A percentile compares a stretch with the other conserved stretches of the same genome.
These are phyloP conservation scores for Ceratobasidium sp. DNA, from an alignment of 1,284 basidiomycete genomes.

Conservation along the genomic window DNA sequence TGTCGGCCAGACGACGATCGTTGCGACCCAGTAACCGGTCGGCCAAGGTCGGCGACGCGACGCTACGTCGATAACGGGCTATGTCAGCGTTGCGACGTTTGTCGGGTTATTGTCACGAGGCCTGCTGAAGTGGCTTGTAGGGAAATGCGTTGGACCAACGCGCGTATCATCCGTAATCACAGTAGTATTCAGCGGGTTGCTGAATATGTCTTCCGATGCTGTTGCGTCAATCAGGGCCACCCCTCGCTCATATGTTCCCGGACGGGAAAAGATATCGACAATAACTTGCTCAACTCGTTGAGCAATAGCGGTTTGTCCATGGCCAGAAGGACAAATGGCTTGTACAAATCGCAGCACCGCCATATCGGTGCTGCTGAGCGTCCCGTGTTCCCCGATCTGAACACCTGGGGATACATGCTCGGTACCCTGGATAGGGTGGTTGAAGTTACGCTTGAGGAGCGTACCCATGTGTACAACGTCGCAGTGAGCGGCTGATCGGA, in stretches of 20 bases:
- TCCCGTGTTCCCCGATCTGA: not conserved
- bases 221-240: not conserved
- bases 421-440: not conserved
- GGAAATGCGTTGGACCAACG: conserved; percentile 18
- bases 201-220: not conserved
- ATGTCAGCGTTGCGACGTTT: too few species aligned
- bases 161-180: not conserved
- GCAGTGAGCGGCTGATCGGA: not conserved
- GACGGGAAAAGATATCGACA: not conserved
- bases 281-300: not conserved
- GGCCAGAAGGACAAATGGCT: not conserved
- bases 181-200: not conserved
- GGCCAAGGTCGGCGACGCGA: too few species aligned
- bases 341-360: not conserved
- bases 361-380: not conserved
- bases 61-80: too few species aligned
- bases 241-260: not conserved
- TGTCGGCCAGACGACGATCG: too few species aligned
- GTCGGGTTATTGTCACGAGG: too few species aligned
- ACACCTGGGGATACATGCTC: not conserved
- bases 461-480: not conserved
- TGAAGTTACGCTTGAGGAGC: not conserved
- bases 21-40: too few species aligned
- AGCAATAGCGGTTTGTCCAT: not conserved
- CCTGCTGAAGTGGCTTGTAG: too few species aligned